Conservation (phyloP, 2,329 filamentous ascomycete species). For the Pyrenochaeta sp. region DNA sequence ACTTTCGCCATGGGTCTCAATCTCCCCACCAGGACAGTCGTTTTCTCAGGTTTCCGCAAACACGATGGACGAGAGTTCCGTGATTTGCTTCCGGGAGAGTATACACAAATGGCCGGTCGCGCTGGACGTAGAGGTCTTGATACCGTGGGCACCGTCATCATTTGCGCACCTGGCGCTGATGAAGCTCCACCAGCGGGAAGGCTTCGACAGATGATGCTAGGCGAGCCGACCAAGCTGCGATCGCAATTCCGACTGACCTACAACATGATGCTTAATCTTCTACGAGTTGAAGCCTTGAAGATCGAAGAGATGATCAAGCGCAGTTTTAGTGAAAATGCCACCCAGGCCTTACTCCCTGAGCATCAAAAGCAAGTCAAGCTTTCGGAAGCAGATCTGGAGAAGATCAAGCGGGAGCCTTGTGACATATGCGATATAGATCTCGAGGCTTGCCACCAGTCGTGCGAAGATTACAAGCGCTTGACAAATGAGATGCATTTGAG, state of each 20-base stretch:
- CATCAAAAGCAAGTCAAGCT: slow-evolving; percentile 94
- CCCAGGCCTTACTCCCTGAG: slow-evolving; percentile 90
- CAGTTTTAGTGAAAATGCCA: slow-evolving; percentile 97
- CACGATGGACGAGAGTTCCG: slow-evolving; percentile 93
- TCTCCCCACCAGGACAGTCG: slow-evolving; percentile 91
- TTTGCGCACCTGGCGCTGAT: slow-evolving; percentile 80
- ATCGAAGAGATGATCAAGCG: slow-evolving; percentile 99
- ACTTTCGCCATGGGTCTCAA: slow-evolving; percentile 99
- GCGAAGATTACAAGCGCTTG: slow-evolving; percentile 80
- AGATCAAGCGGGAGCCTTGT: slow-evolving; percentile 86
- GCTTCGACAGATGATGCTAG: slow-evolving; percentile 91
- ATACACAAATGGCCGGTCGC: slow-evolving; percentile 97
- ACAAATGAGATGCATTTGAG: slow-evolving; percentile 81
- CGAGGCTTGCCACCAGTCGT: slow-evolving; percentile 80
- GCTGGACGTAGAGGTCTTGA: slow-evolving; percentile 93
- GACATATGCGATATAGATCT: slow-evolving; percentile 81
- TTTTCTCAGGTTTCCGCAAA: slow-evolving; percentile 96
- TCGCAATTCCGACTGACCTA: slow-evolving; percentile 98
- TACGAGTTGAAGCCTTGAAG: slow-evolving; percentile 94
- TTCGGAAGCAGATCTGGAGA: slow-evolving; percentile 88
- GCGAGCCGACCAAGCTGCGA: slow-evolving; percentile 90
- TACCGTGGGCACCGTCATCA: slow-evolving; percentile 90
- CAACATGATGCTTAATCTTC: slow-evolving; percentile 97
- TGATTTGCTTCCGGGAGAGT: slow-evolving; percentile 91
- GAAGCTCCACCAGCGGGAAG: slow-evolving; percentile 87